phyloP scores from a whole-genome alignment of 306 rosid genomes.

The Biancaea sappan region DNA sequence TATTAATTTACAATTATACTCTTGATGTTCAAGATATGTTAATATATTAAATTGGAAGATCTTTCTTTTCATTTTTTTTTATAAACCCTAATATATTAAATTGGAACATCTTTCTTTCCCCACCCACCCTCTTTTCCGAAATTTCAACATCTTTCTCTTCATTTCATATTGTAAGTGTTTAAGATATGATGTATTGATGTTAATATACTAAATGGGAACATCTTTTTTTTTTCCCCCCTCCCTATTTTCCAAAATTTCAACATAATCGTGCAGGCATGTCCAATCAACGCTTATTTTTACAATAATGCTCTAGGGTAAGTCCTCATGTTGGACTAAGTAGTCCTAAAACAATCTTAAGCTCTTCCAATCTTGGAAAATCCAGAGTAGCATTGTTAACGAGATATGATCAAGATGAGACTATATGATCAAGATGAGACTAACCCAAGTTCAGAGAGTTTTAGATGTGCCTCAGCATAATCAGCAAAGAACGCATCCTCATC shows the following conservation, averaged over 20 bases:
- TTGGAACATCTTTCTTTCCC: no score
- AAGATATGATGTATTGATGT: no score
- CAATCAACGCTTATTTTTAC: not conserved
- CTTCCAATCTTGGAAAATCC: not conserved
- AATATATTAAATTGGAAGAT: no score
- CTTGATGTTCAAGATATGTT: no score
- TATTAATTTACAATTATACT: no score
- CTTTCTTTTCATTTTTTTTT: no score
- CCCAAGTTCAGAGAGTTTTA: slow-evolving; percentile 96
- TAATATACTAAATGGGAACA: not conserved
- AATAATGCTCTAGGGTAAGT: not conserved
- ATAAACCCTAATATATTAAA: no score
- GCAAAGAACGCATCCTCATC: slow-evolving; percentile 91
- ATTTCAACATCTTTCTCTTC: no score
- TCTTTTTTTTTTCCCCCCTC: no score
- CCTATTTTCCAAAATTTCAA: not conserved
- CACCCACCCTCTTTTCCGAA: no score
- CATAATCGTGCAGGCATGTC: not conserved
- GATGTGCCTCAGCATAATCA: slow-evolving; percentile 73
- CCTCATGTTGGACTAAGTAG: not conserved
- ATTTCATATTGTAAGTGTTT: no score
- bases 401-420: not conserved
- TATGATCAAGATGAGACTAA: slow-evolving; percentile 37
- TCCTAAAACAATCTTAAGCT: not conserved
- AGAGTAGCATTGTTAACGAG: not conserved